Conservation (phyloP, 768 basidiomycete genomes). For the Paxillus ammoniavirescens region DNA sequence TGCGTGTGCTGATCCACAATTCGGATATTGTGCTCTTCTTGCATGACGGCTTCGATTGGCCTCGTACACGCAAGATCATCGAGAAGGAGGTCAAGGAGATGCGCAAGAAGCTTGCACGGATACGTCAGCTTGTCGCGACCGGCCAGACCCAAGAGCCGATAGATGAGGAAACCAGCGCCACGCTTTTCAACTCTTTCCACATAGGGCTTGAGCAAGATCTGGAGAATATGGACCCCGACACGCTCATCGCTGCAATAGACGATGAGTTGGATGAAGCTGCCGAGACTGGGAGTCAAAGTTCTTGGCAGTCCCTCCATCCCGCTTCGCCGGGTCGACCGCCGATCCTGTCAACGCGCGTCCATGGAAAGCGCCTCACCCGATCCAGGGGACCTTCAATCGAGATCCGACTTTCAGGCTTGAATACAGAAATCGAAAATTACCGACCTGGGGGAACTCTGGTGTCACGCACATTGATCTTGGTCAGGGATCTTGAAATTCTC, state of each 20-base stretch:
- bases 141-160: constrained; percentile 84
- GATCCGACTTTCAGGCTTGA: constrained; percentile 64
- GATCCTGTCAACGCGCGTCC: constrained; percentile 37
- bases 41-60: constrained; percentile 97
- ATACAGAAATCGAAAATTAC: constrained; percentile 68
- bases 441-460: constrained; percentile 52
- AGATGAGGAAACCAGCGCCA: constrained; percentile 66
- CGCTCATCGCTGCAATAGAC: constrained; percentile 88
- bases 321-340: constrained; percentile 42
- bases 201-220: constrained; percentile 84
- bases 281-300: constrained; percentile 77
- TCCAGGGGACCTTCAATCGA: constrained; percentile 84
- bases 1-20: constrained; percentile 57
- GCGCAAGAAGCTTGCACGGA: constrained; percentile 80
- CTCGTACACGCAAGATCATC: constrained; percentile 77
- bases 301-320: constrained; percentile 85
- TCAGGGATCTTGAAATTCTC: constrained; percentile 81
- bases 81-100: constrained; percentile 88
- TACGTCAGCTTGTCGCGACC: constrained; percentile 86
- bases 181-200: constrained; percentile 92
- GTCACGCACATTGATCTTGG: constrained; percentile 63
- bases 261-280: constrained; percentile 78
- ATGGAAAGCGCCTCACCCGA: constrained; percentile 63
- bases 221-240: constrained; percentile 70
- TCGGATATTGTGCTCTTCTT: constrained; percentile 69